A percentile compares a stretch with the other conserved stretches of the same genome.
Conservation (phyloP, 345 rosid species). For the Corchorus olitorius region DNA sequence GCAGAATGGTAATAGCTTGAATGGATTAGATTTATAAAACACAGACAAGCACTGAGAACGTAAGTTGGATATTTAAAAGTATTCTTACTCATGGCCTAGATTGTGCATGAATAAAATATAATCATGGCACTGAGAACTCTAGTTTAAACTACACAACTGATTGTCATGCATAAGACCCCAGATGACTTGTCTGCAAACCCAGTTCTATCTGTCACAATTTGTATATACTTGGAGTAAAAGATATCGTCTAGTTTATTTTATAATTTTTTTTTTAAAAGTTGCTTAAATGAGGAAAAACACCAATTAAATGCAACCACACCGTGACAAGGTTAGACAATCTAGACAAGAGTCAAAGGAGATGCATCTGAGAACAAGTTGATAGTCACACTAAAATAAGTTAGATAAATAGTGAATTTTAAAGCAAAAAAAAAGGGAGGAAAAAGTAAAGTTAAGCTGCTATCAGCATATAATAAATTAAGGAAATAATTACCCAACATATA, state of each 20-base stretch:
- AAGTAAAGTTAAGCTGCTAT: neutral
- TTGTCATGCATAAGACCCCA: neutral
- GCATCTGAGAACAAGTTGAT: neutral
- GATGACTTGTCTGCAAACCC: neutral
- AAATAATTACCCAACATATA: constrained; percentile 81
- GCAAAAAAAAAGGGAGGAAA: neutral
- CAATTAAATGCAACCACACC: neutral
- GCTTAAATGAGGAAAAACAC: neutral
- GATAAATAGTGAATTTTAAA: neutral
- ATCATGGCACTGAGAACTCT: neutral
- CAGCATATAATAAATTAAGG: constrained; percentile 22
- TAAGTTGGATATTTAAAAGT: neutral
- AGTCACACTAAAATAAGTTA: constrained; percentile 1
- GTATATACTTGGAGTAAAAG: constrained; percentile 6
- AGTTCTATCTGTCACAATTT: neutral
- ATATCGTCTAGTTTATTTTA: neutral
- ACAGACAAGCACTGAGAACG: neutral
- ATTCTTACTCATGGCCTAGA: neutral
- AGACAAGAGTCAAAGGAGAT: neutral
- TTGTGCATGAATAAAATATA: neutral
- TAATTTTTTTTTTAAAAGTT: neutral
- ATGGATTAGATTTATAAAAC: neutral
- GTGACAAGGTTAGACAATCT: neutral
- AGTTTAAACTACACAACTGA: neutral
- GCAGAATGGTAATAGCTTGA: neutral